These are phyloP conservation scores for Metarhizium anisopliae DNA, from an alignment of 2,329 filamentous ascomycete species.

Conservation along the genomic window DNA sequence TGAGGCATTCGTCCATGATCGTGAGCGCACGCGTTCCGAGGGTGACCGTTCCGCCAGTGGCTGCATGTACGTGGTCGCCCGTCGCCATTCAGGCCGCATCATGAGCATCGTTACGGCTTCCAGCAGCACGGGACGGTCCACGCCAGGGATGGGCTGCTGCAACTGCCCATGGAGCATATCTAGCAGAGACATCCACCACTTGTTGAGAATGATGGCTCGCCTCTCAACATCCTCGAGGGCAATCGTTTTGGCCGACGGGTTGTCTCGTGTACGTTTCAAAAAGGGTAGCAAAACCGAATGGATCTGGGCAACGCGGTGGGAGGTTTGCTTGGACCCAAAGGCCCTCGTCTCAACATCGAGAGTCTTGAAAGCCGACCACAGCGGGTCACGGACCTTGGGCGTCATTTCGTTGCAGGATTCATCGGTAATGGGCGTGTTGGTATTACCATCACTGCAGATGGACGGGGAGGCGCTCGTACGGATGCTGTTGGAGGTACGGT, in stretches of 20 bases:
- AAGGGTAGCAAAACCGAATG: constrained; percentile 68
- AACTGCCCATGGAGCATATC: constrained; percentile 68
- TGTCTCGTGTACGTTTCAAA: constrained; percentile 57
- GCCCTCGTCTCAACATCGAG: constrained; percentile 39
- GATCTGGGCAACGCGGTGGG: constrained; percentile 67
- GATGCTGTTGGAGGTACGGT: constrained; percentile 29
- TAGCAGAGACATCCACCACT: constrained; percentile 80
- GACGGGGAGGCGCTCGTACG: constrained; percentile 29
- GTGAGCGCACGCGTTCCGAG: constrained; percentile 34
- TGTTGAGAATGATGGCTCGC: constrained; percentile 70
- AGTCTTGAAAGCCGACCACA: constrained; percentile 46
- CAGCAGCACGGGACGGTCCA: constrained; percentile 73
- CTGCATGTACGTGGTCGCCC: constrained; percentile 58
- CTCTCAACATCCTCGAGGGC: constrained; percentile 76
- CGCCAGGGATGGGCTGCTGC: constrained; percentile 65
- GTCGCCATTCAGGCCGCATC: constrained; percentile 81
- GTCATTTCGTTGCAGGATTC: constrained; percentile 38
- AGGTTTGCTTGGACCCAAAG: constrained; percentile 64
- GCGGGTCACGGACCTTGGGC: constrained; percentile 36
- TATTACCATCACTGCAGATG: constrained; percentile 28
- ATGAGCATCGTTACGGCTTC: constrained; percentile 75
- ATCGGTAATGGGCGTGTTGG: constrained; percentile 27
- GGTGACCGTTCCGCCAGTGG: constrained; percentile 49
- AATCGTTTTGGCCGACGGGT: constrained; percentile 55
- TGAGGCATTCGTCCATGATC: constrained; percentile 40